Conservation (phyloP, 2,329 filamentous ascomycete genomes). For the Neofusicoccum umdonicola region DNA sequence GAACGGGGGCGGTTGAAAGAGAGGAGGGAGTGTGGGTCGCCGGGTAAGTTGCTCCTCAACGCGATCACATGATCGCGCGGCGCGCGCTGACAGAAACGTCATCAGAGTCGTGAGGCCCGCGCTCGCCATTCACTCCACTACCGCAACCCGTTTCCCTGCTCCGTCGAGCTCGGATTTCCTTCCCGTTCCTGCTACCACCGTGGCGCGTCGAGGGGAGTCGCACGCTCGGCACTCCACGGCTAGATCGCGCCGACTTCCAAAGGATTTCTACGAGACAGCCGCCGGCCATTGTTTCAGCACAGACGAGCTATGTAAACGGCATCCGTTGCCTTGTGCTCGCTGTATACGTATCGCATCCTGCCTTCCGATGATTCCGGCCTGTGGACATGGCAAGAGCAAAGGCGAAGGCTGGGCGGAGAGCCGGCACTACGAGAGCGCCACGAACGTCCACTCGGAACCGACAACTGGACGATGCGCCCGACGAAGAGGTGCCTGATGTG, state of each 20-base stretch:
- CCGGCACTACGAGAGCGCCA: not conserved
- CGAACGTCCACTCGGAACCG: not conserved
- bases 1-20: not conserved
- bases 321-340: too few relatives aligned
- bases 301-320: not conserved
- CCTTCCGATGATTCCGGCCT: not conserved
- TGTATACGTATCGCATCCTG: not conserved
- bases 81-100: not conserved
- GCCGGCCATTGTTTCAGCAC: not conserved
- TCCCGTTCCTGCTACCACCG: too few relatives aligned
- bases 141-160: too few relatives aligned
- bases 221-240: too few relatives aligned
- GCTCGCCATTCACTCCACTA: not conserved
- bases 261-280: too few relatives aligned
- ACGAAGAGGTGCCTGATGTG: constrained; percentile 39
- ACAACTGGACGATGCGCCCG: not conserved
- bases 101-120: not conserved
- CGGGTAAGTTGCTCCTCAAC: not conserved
- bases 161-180: too few relatives aligned
- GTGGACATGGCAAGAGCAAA: constrained; percentile 10
- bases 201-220: too few relatives aligned
- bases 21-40: not conserved
- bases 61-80: not conserved
- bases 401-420: not conserved
- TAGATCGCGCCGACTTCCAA: too few relatives aligned